These are phyloP conservation scores for Pseudopyricularia cyperi DNA, from an alignment of 2,329 filamentous ascomycete species.

Conservation along the genomic window DNA sequence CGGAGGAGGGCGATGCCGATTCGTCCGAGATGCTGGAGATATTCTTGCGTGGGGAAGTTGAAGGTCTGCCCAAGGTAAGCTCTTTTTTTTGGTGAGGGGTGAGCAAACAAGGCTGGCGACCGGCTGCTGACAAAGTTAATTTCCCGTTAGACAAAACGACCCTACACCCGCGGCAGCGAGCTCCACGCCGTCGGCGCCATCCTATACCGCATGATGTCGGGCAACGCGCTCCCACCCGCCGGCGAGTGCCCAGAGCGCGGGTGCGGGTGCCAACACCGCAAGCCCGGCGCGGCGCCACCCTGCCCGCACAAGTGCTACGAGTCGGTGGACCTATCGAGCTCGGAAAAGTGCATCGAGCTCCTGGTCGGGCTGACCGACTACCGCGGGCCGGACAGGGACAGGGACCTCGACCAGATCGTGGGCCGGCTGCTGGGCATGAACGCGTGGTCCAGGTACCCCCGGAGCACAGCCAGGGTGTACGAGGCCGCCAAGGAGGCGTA, in stretches of 20 bases:
- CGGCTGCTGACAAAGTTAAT: neutral
- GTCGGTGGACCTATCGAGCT: neutral
- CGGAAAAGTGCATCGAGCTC: neutral
- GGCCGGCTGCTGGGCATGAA: neutral
- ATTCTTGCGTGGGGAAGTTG: neutral
- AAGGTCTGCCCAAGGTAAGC: neutral
- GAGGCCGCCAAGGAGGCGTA: neutral
- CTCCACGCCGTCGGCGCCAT: constrained; percentile 22
- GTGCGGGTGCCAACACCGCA: constrained; percentile 13
- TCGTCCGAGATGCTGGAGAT: neutral
- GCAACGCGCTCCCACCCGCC: constrained; percentile 12
- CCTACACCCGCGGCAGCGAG: constrained; percentile 23
- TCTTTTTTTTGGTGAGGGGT: neutral
- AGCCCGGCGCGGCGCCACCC: neutral
- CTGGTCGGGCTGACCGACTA: constrained; percentile 5
- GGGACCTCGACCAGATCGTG: constrained; percentile 5
- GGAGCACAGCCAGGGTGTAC: neutral
- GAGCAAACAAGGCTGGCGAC: neutral
- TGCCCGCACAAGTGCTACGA: neutral
- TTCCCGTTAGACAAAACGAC: constrained; percentile 12
- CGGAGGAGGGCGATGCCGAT: constrained; percentile 4
- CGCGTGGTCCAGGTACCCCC: neutral
- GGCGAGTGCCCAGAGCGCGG: constrained; percentile 15
- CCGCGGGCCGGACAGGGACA: constrained; percentile 4
- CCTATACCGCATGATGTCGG: constrained; percentile 29